Evolutionary conservation across 2,329 filamentous ascomycete species (phyloP).

Genomic region (Fusarium sp.): DNA sequence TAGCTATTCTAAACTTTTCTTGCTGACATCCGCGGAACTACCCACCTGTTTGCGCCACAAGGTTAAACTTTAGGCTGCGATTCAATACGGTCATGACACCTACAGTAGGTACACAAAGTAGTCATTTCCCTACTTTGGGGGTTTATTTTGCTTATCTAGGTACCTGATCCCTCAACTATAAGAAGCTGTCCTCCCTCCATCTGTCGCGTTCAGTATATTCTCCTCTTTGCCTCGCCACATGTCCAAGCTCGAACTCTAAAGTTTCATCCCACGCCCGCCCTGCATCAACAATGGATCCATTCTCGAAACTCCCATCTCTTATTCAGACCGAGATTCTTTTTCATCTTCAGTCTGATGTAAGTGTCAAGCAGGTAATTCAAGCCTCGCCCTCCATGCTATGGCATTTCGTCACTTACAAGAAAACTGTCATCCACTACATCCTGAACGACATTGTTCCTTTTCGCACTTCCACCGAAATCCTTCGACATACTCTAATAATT

Average conservation of each 20-base stretch:
- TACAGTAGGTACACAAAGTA: neutral
- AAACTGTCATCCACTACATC: neutral
- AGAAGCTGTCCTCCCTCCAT: neutral
- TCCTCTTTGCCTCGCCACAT: neutral
- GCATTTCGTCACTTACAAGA: neutral
- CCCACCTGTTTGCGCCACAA: neutral
- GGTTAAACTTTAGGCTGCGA: neutral
- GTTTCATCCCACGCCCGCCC: too few species aligned
- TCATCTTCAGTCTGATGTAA: neutral
- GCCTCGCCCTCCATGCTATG: neutral
- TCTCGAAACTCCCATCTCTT: neutral
- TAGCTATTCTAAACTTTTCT: too few species aligned
- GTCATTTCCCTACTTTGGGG: neutral
- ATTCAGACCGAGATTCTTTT: neutral
- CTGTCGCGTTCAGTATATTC: neutral
- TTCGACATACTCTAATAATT: neutral
- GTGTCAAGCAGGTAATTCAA: neutral
- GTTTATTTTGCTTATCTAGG: neutral
- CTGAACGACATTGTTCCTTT: neutral
- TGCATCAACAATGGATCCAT: neutral
- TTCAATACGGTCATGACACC: neutral
- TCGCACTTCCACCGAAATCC: rapidly evolving
- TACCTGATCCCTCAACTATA: neutral
- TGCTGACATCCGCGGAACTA: too few species aligned
- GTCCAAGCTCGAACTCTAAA: neutral